Evolutionary conservation across 2,329 filamentous ascomycete genomes (phyloP), one percentile per base, ranked within the genome.

Genomic region (Diaporthe capsici): DNA sequence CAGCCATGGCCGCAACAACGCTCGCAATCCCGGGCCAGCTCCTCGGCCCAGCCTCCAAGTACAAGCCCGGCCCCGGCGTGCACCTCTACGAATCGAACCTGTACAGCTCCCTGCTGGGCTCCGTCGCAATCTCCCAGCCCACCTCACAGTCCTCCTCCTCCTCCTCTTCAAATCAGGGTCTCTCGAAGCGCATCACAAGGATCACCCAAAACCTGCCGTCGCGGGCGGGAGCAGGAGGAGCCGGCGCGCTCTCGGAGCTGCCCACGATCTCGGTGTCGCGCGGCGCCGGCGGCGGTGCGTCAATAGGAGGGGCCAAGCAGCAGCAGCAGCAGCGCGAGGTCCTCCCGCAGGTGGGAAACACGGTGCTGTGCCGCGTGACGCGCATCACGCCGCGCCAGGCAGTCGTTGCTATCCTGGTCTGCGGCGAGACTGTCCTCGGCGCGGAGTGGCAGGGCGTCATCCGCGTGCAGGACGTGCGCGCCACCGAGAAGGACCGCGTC

Each of bases 401-500:
- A 8, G 94, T 93, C 37, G 93, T 97, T 72, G 93, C 94, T 31
- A 98, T 98, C 79, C 90, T 98, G 76, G 93, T 96, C 76, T 93
- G 98, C 37, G 92, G 94, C 75, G 89, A 92, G 80, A 90, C 89
- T 15, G 92, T 94, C 55, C 88, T 94, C 77, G 90, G 94, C 79
- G 94, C 95, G 70, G 93, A 95, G 79, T 97, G 96, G 90, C 93
- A 95, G 84, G 95, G 94, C 6, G 87, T 97, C 77, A 95, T 98
- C 76, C 90, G 95, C 25, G 92, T 93, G 77, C 96, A 98, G 86
- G 97, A 99, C 82, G 95, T 99, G 47, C 90, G 97, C 74, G 95
- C 95, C 4, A 98, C 97, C 25, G 97, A 99, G 86, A 98, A 98
- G 86, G 97, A 98, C 83, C 94, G 95, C 80, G 95, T 98, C 58